These are phyloP conservation scores for Suillus cothurnatus DNA, from an alignment of 768 basidiomycete genomes.

Conservation along the genomic window DNA sequence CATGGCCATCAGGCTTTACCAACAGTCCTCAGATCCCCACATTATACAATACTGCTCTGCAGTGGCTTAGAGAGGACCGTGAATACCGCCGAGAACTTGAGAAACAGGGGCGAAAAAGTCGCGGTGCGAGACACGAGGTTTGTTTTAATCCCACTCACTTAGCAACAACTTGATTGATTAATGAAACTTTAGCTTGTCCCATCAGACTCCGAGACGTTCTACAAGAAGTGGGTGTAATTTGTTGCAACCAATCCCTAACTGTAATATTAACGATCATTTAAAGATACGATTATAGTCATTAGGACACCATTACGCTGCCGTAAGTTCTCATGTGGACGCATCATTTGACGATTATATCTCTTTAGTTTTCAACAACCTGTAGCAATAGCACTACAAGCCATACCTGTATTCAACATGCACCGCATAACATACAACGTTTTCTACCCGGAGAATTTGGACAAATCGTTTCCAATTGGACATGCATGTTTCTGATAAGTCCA, in stretches of 20 bases:
- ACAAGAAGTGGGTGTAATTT: slow-evolving; percentile 62
- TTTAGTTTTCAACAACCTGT: slow-evolving; percentile 21
- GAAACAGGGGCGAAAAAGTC: slow-evolving; percentile 53
- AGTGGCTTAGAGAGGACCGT: slow-evolving; percentile 88
- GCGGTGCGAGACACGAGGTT: slow-evolving; percentile 66
- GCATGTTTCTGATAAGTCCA: neutral
- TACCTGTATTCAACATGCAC: slow-evolving; percentile 13
- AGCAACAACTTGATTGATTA: neutral
- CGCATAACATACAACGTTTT: neutral
- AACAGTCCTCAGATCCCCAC: slow-evolving; percentile 26
- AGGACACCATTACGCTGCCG: slow-evolving; percentile 1
- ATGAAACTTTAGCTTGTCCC: slow-evolving; percentile 50
- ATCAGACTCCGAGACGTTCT: slow-evolving; percentile 82
- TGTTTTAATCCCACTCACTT: slow-evolving; percentile 16
- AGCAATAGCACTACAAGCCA: slow-evolving; percentile 4
- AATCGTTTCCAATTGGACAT: neutral
- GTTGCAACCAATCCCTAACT: neutral
- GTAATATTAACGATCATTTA: slow-evolving; percentile 13
- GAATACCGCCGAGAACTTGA: slow-evolving; percentile 62
- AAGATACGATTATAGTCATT: slow-evolving; percentile 54
- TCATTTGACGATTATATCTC: slow-evolving; percentile 1
- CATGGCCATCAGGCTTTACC: slow-evolving; percentile 61
- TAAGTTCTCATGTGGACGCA: neutral
- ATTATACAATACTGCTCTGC: slow-evolving; percentile 75
- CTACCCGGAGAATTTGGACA: neutral